phyloP scores from a whole-genome alignment of 306 rosid species.

The Pueraria montana region DNA sequence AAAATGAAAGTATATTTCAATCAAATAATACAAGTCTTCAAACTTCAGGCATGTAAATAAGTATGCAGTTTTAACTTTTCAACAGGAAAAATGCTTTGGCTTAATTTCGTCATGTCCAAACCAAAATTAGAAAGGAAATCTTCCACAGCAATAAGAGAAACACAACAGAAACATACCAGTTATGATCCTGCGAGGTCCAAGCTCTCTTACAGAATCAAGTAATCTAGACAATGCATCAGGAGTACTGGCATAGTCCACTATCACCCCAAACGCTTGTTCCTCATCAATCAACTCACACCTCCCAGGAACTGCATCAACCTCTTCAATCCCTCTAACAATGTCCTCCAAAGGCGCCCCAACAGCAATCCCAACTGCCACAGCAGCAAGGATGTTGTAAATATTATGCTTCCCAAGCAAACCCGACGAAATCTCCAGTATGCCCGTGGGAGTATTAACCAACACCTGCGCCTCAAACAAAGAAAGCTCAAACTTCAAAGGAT shows the following conservation, averaged over 20 bases:
- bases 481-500: slow-evolving; percentile 87
- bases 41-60: slow-evolving; percentile 21
- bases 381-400: slow-evolving; percentile 91
- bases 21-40: slow-evolving; percentile 25
- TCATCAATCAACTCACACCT: slow-evolving; percentile 95
- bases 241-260: slow-evolving; percentile 96
- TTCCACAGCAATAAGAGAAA: slow-evolving; percentile 38
- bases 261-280: slow-evolving; percentile 96
- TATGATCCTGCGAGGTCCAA: slow-evolving; percentile 85
- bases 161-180: slow-evolving; percentile 69
- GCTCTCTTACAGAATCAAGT: slow-evolving; percentile 94
- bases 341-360: slow-evolving; percentile 99
- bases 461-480: slow-evolving; percentile 97
- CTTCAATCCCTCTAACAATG: slow-evolving; percentile 97
- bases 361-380: slow-evolving; percentile 93
- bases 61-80: slow-evolving; percentile 34
- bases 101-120: too few relatives aligned
- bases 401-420: slow-evolving; percentile 94
- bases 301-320: slow-evolving; percentile 96
- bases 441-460: slow-evolving; percentile 90
- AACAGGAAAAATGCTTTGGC: slow-evolving; percentile 11
- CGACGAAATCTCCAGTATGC: slow-evolving; percentile 93
- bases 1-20: slow-evolving; percentile 39
- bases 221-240: slow-evolving; percentile 92
- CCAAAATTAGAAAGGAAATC: slow-evolving; percentile 16